These are phyloP conservation scores for Brasilioporus rufonigricans DNA, from an alignment of 768 basidiomycete species.

Conservation along the genomic window DNA sequence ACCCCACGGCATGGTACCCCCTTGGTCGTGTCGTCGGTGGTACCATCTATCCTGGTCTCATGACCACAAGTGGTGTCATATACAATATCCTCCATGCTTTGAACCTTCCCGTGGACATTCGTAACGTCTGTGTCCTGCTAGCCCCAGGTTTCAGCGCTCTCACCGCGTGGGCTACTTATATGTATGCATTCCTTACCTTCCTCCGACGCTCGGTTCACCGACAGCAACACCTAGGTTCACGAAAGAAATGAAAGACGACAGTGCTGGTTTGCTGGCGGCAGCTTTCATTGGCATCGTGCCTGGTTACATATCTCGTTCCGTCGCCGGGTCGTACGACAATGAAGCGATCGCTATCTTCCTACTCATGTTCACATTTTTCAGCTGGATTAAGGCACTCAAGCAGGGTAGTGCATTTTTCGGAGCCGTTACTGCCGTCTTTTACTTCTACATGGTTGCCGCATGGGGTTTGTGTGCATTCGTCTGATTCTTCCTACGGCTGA, in stretches of 20 bases:
- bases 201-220: background rate
- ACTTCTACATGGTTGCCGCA: conserved; percentile 99
- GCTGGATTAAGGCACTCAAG: conserved; percentile 96
- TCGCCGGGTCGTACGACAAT: conserved; percentile 99
- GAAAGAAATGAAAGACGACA: conserved; percentile 92
- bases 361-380: conserved; percentile 98
- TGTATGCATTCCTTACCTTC: conserved; percentile 48
- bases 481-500: conserved; percentile 5
- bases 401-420: conserved; percentile 91
- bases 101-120: conserved; percentile 95
- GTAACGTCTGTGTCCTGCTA: conserved; percentile 94
- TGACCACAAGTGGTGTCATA: conserved; percentile 98
- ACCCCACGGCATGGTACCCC: conserved; percentile 99
- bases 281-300: conserved; percentile 98
- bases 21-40: conserved; percentile 98
- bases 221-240: conserved; percentile 68
- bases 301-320: conserved; percentile 97
- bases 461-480: conserved; percentile 66
- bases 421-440: conserved; percentile 89
- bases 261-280: conserved; percentile 95
- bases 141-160: conserved; percentile 97
- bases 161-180: conserved; percentile 95
- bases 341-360: conserved; percentile 99
- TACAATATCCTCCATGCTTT: conserved; percentile 86
- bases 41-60: conserved; percentile 96